These are phyloP conservation scores for Exophiala sp. DNA, from an alignment of 2,329 filamentous ascomycete species.

Conservation along the genomic window DNA sequence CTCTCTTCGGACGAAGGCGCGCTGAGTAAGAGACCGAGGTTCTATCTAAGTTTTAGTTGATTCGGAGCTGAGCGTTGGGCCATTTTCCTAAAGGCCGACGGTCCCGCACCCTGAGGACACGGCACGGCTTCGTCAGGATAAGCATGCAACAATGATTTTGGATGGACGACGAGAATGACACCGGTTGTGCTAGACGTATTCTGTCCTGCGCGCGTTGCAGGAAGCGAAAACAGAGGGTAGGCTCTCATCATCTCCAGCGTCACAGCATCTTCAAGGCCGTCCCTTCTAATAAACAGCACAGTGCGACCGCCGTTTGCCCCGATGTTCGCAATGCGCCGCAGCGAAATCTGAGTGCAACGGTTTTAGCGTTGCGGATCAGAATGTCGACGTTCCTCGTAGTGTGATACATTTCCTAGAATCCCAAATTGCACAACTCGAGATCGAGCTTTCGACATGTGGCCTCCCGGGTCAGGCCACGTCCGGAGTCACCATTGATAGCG, in stretches of 20 bases:
- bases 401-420: slow-evolving; percentile 29
- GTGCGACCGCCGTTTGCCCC: slow-evolving; percentile 12
- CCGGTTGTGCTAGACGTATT: slow-evolving; percentile 24
- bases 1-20: too few relatives aligned
- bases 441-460: slow-evolving; percentile 7
- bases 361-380: slow-evolving; percentile 9
- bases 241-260: neutral
- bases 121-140: too few relatives aligned
- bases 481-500: neutral
- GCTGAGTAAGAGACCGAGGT: too few relatives aligned
- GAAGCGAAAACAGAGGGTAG: slow-evolving; percentile 22
- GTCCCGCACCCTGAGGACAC: too few relatives aligned
- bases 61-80: too few relatives aligned
- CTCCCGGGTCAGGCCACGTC: neutral
- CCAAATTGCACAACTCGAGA: slow-evolving; percentile 29
- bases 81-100: too few relatives aligned
- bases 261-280: neutral
- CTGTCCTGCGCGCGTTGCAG: slow-evolving; percentile 15
- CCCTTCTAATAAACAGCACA: neutral
- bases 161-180: slow-evolving; percentile 4
- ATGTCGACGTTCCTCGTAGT: slow-evolving; percentile 25
- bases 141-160: too few relatives aligned
- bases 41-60: too few relatives aligned
- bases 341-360: slow-evolving; percentile 3
- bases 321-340: slow-evolving; percentile 4